Conservation (phyloP, 768 basidiomycete genomes). For the Porpolomopsis calyptriformis region DNA sequence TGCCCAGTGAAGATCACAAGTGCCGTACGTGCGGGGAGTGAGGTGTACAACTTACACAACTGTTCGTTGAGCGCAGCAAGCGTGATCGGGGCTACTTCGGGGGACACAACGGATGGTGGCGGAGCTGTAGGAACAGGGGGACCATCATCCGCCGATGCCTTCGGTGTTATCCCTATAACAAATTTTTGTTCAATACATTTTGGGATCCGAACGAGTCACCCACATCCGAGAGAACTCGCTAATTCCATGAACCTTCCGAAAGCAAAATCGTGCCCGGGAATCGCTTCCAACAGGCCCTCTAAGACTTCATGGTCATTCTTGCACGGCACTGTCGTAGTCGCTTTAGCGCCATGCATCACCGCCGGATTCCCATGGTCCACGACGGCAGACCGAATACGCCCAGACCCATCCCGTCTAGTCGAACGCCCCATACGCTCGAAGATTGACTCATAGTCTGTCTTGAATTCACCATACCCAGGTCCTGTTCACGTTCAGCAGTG, state of each 20-base stretch:
- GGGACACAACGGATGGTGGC: slow-evolving; percentile 24
- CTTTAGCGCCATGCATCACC: slow-evolving; percentile 79
- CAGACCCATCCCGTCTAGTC: slow-evolving; percentile 23
- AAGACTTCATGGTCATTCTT: slow-evolving; percentile 69
- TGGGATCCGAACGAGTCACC: too few relatives aligned
- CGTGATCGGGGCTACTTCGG: slow-evolving; percentile 24
- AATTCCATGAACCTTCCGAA: slow-evolving; percentile 80
- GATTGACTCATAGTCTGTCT: slow-evolving; percentile 74
- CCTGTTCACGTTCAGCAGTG: slow-evolving; percentile 15
- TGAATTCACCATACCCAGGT: slow-evolving; percentile 77
- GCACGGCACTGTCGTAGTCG: slow-evolving; percentile 67
- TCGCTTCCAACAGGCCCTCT: slow-evolving; percentile 48
- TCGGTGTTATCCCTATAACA: slow-evolving; percentile 51
- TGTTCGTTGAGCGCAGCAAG: slow-evolving; percentile 49
- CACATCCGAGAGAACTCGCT: slow-evolving; percentile 76
- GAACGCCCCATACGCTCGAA: slow-evolving; percentile 74
- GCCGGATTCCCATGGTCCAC: slow-evolving; percentile 80
- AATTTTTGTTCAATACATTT: slow-evolving; percentile 2
- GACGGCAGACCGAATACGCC: slow-evolving; percentile 49
- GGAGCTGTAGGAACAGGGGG: slow-evolving; percentile 16
- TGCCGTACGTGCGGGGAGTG: slow-evolving; percentile 72
- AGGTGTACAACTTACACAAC: slow-evolving; percentile 48
- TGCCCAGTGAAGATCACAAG: slow-evolving; percentile 83
- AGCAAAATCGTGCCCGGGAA: slow-evolving; percentile 63
- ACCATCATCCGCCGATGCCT: slow-evolving; percentile 30